These are phyloP conservation scores for Paracoccidioides brasiliensis DNA, from an alignment of 2,329 filamentous ascomycete species.

Conservation along the genomic window DNA sequence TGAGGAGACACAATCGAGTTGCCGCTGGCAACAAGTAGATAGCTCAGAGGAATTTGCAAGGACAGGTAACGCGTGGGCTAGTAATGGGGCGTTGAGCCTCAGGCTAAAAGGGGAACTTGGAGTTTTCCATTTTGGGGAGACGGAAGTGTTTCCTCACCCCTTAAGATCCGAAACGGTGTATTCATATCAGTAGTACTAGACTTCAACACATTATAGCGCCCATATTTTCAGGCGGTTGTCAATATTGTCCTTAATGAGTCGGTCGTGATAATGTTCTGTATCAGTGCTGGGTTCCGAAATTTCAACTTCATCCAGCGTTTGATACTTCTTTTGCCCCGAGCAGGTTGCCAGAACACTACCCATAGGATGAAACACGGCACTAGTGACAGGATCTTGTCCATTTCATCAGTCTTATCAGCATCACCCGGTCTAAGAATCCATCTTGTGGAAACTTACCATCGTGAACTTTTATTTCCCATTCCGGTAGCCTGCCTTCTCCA, in stretches of 20 bases:
- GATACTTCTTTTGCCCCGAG: constrained; percentile 32
- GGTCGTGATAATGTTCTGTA: not conserved
- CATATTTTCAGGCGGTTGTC: constrained; percentile 32
- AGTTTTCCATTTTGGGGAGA: too few relatives aligned
- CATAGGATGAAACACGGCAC: constrained; percentile 34
- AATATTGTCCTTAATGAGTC: not conserved
- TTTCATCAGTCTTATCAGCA: not conserved
- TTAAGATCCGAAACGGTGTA: too few relatives aligned
- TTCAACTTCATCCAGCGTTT: constrained; percentile 9
- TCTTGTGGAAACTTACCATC: constrained; percentile 23
- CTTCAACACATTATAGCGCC: constrained; percentile 14
- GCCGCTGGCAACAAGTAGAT: too few relatives aligned
- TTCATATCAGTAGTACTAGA: too few relatives aligned
- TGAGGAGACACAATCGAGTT: too few relatives aligned
- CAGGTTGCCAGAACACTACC: constrained; percentile 38
- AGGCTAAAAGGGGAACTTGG: too few relatives aligned
- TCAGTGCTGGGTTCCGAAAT: not conserved
- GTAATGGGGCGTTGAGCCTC: too few relatives aligned
- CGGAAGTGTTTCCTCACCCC: too few relatives aligned
- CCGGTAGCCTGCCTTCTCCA: constrained; percentile 29
- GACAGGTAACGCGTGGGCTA: too few relatives aligned
- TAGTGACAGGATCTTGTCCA: constrained; percentile 34
- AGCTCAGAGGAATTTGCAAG: too few relatives aligned
- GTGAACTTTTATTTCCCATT: constrained; percentile 33
- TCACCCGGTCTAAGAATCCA: not conserved